Conservation (phyloP, 208 protist genomes). For the Zelonia costaricensis region DNA sequence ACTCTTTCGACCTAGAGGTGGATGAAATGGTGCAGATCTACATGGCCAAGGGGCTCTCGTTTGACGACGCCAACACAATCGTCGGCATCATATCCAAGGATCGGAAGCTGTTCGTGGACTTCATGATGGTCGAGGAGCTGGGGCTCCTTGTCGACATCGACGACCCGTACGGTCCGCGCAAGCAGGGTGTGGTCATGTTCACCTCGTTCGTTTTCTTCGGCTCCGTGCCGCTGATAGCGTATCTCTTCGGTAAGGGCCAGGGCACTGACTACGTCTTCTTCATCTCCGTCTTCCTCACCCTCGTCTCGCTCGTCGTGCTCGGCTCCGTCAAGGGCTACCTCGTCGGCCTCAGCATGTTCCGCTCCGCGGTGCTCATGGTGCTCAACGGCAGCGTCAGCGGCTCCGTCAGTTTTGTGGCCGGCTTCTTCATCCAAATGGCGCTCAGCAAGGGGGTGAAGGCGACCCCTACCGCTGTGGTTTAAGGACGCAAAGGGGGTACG, state of each 20-base stretch:
- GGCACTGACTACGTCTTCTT: conserved; percentile 78
- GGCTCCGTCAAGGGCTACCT: conserved; percentile 89
- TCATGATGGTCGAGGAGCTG: conserved; percentile 96
- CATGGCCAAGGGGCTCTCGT: conserved; percentile 87
- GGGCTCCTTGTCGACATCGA: conserved; percentile 83
- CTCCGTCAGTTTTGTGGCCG: conserved; percentile 75
- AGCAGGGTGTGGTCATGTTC: conserved; percentile 94
- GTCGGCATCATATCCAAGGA: conserved; percentile 95
- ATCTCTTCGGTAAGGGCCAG: conserved; percentile 69
- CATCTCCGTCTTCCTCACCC: conserved; percentile 78
- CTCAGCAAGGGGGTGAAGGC: conserved; percentile 38
- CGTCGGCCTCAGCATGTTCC: conserved; percentile 61
- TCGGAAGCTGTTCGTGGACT: conserved; percentile 93
- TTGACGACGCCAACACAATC: conserved; percentile 90
- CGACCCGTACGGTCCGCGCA: conserved; percentile 74
- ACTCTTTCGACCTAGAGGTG: conserved; percentile 92
- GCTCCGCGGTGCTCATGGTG: conserved; percentile 79
- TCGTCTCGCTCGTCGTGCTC: conserved; percentile 74
- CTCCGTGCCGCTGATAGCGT: conserved; percentile 86
- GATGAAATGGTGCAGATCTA: conserved; percentile 96
- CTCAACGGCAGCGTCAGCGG: conserved; percentile 89
- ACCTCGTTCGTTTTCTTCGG: conserved; percentile 94
- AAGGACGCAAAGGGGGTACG: too few relatives aligned
- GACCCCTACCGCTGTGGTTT: not conserved
- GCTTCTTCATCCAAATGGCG: conserved; percentile 62